Base-by-base conservation (phyloP, 495 filamentous ascomycete species). In the Talaromyces borbonicus region DNA sequence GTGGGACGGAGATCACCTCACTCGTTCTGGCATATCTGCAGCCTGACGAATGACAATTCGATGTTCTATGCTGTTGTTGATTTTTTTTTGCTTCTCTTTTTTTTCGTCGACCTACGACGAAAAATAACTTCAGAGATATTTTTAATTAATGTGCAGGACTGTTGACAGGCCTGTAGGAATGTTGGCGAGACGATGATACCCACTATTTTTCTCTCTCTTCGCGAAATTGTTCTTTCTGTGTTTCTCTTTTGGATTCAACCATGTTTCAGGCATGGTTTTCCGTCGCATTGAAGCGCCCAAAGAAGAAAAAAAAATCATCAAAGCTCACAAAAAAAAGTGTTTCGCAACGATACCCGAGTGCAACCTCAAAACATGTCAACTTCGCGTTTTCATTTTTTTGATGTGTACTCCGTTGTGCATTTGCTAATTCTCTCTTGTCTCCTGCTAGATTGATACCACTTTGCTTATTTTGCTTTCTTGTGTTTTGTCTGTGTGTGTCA, bases 391-490 rank as follows among this genome's bases (percentile, higher is more conserved):
- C 35, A 52, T 31, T 52, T 52, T 55, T 52, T 51, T 40, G 58
- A 42, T 63, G 48, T 57, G 46, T 42, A 43, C 43, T 50, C 48
- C 56, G 61, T 63, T 55, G 52, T 60, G 62, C 63, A 60, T 41
- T 40, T 41, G 38, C 38, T 41, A 41, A 64, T 56, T n/a, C n/a
- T n/a, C 60, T 56, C 61, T 56, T 56, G 56, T 60, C 60, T 57
- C 59, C 56, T 49, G 52, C 63, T 72, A 72, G 70, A 74, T 69
- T 72, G 70, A 74, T 74, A 72, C 66, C 68, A 72, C 60, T 60
- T 56, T 51, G 43, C 45, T 14, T 51, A 4, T 8, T 12, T 11
- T 38, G 26, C 26, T 38, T 38, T 36, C 16, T 22, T 38, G 16
- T 22, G 2, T 48, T 42, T 47, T 52, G 47, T 30, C 46, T 49